A percentile compares a stretch with the other conserved stretches of the same genome.
Conservation (phyloP, 371 early-diverging fungal species). For the Mortierella sp. region DNA sequence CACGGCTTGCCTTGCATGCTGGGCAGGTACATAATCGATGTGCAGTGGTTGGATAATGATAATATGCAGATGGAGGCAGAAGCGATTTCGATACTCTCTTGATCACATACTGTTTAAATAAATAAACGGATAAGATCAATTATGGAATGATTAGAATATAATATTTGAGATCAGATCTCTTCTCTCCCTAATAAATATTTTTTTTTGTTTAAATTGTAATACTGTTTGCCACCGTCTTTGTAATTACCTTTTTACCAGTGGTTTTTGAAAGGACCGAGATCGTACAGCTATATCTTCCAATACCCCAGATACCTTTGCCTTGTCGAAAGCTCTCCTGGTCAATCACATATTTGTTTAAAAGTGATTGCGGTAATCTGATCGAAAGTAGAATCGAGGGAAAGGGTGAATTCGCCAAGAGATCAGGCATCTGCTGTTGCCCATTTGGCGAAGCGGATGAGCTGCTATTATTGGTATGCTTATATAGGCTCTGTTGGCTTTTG, state of each 20-base stretch:
- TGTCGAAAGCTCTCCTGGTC: slow-evolving; percentile 51
- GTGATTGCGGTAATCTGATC: slow-evolving; percentile 48
- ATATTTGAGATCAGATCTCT: neutral
- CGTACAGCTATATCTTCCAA: slow-evolving; percentile 52
- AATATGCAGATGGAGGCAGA: slow-evolving; percentile 50
- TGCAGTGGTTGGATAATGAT: slow-evolving; percentile 54
- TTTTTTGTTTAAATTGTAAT: neutral
- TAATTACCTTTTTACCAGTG: slow-evolving; percentile 51
- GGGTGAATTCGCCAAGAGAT: slow-evolving; percentile 37
- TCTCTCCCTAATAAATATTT: neutral
- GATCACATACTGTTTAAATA: slow-evolving; percentile 44
- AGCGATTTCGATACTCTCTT: slow-evolving; percentile 48
- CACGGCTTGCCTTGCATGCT: slow-evolving; percentile 49
- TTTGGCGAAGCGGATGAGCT: slow-evolving; percentile 14
- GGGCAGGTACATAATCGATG: slow-evolving; percentile 54
- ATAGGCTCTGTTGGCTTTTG: slow-evolving; percentile 33
- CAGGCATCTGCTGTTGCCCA: slow-evolving; percentile 13
- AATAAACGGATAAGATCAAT: neutral
- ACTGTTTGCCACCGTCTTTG: neutral
- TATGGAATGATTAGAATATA: neutral
- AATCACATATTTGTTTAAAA: slow-evolving; percentile 49
- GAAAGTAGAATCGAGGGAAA: slow-evolving; percentile 44
- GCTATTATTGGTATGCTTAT: slow-evolving; percentile 25
- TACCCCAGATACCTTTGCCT: slow-evolving; percentile 53
- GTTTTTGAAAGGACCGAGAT: slow-evolving; percentile 39